phyloP scores from a whole-genome alignment of 1,284 basidiomycete species.

The Tetrapyrgos nigripes region DNA sequence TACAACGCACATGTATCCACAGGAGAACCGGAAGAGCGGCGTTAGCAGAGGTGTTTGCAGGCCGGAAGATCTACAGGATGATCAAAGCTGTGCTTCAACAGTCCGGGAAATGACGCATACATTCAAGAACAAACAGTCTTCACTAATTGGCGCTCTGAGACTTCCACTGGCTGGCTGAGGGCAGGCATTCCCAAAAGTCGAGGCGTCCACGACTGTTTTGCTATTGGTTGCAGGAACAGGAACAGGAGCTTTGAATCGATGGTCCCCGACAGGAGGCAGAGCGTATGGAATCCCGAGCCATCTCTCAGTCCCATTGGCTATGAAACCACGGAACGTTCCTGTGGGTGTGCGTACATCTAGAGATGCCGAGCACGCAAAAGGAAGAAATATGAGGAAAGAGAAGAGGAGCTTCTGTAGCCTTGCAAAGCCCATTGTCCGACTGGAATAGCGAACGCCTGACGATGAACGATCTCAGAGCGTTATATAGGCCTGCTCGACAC shows the following conservation, averaged over 20 bases:
- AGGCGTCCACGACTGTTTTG: background rate
- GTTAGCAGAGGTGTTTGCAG: background rate
- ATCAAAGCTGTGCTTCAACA: background rate
- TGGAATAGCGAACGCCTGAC: too few species aligned
- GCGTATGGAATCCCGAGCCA: background rate
- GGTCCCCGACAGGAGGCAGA: background rate
- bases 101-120: background rate
- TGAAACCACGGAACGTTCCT: background rate
- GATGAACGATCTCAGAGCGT: too few species aligned
- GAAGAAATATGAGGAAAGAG: background rate
- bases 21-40: constrained; percentile 6
- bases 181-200: background rate
- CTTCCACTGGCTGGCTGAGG: background rate
- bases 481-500: too few species aligned
- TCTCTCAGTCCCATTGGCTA: background rate
- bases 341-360: background rate
- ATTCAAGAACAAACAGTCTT: background rate
- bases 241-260: background rate
- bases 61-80: constrained; percentile 1
- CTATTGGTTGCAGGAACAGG: background rate
- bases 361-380: background rate
- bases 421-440: too few species aligned
- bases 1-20: constrained; percentile 2
- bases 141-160: background rate
- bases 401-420: too few species aligned